phyloP scores from a whole-genome alignment of 1,139 yeast species.

The Kodamaea fungicola region DNA sequence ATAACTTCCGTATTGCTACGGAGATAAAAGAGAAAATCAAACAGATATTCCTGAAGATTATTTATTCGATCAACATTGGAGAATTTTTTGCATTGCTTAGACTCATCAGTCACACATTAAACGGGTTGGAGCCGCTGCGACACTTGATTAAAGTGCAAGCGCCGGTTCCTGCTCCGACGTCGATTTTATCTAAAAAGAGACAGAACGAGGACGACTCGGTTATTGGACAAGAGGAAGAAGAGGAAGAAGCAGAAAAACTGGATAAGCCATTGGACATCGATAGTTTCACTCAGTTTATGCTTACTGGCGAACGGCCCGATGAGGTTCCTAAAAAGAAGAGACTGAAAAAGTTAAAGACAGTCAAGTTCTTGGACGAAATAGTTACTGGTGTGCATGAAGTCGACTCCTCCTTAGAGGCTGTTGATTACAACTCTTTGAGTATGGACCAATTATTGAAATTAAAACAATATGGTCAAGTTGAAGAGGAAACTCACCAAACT shows the following conservation, averaged over 20 bases:
- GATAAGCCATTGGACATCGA: conserved; percentile 57
- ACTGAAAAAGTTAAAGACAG: conserved; percentile 50
- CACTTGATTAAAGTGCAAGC: conserved; percentile 49
- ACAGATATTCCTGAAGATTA: conserved; percentile 49
- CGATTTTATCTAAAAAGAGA: conserved; percentile 59
- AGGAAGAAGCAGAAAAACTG: conserved; percentile 22
- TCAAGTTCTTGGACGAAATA: conserved; percentile 67
- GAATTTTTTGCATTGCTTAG: conserved; percentile 73
- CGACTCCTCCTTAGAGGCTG: conserved; percentile 21
- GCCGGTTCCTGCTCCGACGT: conserved; percentile 64
- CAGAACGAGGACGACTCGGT: conserved; percentile 40
- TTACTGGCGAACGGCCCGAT: conserved; percentile 68
- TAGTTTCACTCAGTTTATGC: conserved; percentile 67
- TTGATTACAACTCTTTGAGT: conserved; percentile 59
- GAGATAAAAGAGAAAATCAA: conserved; percentile 42
- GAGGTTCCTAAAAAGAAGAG: conserved; percentile 29
- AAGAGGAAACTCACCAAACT: conserved; percentile 8
- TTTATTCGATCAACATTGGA: conserved; percentile 59
- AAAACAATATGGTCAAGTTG: conserved; percentile 17
- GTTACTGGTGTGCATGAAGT: conserved; percentile 43
- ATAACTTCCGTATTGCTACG: conserved; percentile 54
- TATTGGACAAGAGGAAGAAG: conserved; percentile 20
- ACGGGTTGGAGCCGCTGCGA: conserved; percentile 49
- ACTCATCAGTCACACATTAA: conserved; percentile 55
- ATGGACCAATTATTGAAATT: conserved; percentile 67